These are phyloP conservation scores for Streptanthus diversifolius DNA, from an alignment of 345 rosid genomes.

Conservation along the genomic window DNA sequence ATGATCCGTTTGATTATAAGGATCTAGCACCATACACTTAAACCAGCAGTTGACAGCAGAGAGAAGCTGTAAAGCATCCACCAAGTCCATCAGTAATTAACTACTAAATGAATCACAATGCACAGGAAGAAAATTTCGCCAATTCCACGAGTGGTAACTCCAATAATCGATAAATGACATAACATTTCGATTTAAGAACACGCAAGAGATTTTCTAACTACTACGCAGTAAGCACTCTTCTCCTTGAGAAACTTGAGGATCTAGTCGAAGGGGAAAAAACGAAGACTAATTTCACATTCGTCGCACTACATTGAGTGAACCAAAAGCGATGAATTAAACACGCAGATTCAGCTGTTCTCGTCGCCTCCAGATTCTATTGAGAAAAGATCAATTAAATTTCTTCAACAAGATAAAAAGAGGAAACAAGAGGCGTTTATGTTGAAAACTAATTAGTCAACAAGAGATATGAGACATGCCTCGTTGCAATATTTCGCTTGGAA, in stretches of 20 bases:
- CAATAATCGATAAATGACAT: not conserved
- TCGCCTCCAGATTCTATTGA: not conserved
- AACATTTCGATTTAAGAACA: not conserved
- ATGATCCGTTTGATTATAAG: constrained; percentile 94
- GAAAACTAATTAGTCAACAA: not conserved
- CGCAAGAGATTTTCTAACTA: constrained; percentile 1
- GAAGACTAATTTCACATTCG: not conserved
- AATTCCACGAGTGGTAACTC: not conserved
- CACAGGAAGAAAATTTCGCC: not conserved
- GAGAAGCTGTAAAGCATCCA: constrained; percentile 58
- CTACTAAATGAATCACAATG: not conserved
- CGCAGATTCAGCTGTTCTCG: not conserved
- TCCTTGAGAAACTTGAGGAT: constrained; percentile 4
- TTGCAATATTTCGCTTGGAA: not conserved
- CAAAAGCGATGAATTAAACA: not conserved
- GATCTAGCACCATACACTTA: constrained; percentile 87
- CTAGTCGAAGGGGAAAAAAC: not conserved
- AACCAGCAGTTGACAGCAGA: constrained; percentile 99
- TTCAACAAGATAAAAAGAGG: not conserved
- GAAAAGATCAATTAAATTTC: not conserved
- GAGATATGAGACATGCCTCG: not conserved
- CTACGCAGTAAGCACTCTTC: not conserved
- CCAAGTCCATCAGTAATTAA: constrained; percentile 5
- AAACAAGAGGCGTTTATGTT: not conserved
- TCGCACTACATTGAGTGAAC: not conserved